Evolutionary conservation across 306 rosid species (phyloP).

Genomic region (Ceratonia siliqua): DNA sequence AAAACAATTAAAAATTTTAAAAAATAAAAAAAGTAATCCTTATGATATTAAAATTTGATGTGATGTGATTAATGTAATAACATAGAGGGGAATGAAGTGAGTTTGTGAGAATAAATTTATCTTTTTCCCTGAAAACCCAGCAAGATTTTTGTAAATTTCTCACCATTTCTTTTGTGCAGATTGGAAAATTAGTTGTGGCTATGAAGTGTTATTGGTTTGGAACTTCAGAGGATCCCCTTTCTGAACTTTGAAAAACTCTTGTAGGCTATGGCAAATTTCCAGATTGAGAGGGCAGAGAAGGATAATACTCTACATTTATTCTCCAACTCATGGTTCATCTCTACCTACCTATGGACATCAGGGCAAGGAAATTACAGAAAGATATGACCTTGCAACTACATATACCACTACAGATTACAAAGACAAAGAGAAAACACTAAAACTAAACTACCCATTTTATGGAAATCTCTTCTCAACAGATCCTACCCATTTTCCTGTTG

Average conservation of each 20-base stretch:
- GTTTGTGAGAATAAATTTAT: too few species aligned
- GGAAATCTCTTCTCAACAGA: conserved; percentile 32
- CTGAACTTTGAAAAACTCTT: not conserved
- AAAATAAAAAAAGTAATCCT: too few species aligned
- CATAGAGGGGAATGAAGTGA: too few species aligned
- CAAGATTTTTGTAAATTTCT: too few species aligned
- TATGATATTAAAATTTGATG: too few species aligned
- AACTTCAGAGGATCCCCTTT: not conserved
- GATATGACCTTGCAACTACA: conserved; percentile 38
- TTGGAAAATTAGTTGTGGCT: too few species aligned
- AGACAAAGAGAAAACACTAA: not conserved
- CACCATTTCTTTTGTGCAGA: not conserved
- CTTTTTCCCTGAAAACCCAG: too few species aligned
- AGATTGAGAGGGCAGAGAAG: not conserved
- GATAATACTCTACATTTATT: conserved; percentile 36
- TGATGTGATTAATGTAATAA: too few species aligned
- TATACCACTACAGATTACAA: conserved; percentile 43
- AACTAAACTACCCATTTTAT: conserved; percentile 28
- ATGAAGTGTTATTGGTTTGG: not conserved
- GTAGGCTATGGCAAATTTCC: not conserved
- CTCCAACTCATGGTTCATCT: conserved; percentile 29
- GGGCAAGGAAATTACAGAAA: conserved; percentile 25
- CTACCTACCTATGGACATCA: conserved; percentile 51
- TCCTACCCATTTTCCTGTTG: conserved; percentile 23
- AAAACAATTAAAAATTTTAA: too few species aligned